Percentiles rank a stretch among this genome's conserved stretches.
Evolutionary conservation across 2,329 filamentous ascomycete species (phyloP).

Genomic region (Fusarium sp.): DNA sequence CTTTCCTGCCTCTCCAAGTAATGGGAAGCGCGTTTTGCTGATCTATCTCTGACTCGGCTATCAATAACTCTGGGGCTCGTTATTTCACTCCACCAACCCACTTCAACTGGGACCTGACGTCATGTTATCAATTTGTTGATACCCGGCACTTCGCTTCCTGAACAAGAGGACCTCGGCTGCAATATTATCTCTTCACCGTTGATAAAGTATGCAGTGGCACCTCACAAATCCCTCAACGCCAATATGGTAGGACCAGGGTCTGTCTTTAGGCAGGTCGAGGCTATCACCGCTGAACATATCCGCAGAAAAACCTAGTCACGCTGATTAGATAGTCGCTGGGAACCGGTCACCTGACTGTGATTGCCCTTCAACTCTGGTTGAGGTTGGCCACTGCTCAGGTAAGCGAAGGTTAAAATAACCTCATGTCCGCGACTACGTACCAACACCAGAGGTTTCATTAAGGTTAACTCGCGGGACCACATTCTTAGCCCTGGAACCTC

Average conservation of each 20-base stretch:
- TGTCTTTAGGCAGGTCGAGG: neutral
- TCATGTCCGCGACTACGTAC: neutral
- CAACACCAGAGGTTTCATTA: neutral
- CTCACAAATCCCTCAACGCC: neutral
- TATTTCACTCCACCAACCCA: neutral
- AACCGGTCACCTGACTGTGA: neutral
- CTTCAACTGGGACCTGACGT: neutral
- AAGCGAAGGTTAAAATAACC: neutral
- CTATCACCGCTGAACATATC: neutral
- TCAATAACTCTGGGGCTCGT: neutral
- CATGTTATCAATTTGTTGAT: neutral
- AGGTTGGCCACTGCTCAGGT: neutral
- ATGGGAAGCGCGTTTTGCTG: neutral
- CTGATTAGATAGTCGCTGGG: neutral
- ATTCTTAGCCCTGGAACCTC: neutral
- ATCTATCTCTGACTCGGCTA: neutral
- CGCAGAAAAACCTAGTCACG: neutral
- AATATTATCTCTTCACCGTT: neutral
- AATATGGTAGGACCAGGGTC: neutral
- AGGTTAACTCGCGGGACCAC: neutral
- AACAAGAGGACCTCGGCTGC: neutral
- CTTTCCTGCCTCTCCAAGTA: neutral
- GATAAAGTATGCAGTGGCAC: neutral
- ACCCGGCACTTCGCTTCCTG: neutral
- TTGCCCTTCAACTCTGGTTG: neutral